Evolutionary conservation across 352 stramenopile genomes (phyloP).

Genomic region (Globisporangium irregulare): DNA sequence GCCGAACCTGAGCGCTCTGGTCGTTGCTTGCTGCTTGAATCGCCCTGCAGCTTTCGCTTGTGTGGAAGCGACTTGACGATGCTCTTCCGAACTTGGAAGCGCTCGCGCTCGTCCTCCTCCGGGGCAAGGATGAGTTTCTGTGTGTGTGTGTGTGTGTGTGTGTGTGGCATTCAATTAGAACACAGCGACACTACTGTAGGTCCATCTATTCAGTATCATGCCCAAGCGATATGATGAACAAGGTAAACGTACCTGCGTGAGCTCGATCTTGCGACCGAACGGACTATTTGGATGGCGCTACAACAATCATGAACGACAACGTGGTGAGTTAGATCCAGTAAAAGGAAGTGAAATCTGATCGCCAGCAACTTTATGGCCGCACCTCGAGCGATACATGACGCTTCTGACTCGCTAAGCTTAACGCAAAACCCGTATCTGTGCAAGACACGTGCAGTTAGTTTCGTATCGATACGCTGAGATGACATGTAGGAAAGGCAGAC

Average conservation of each 20-base stretch:
- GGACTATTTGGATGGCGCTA: slow-evolving; percentile 39
- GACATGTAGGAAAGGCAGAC: not conserved
- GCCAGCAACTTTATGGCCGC: not conserved
- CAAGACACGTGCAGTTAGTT: not conserved
- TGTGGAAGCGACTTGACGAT: not conserved
- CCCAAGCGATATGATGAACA: not conserved
- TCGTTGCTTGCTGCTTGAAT: not conserved
- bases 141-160: not conserved
- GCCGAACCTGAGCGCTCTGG: not conserved
- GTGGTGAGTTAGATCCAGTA: not conserved
- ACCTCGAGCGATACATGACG: slow-evolving; percentile 1
- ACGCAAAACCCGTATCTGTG: not conserved
- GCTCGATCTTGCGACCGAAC: slow-evolving; percentile 38
- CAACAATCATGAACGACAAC: not conserved
- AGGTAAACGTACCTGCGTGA: slow-evolving; percentile 24
- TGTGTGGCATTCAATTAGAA: not conserved
- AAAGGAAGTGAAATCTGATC: not conserved
- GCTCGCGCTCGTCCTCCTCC: not conserved
- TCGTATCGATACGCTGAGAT: not conserved
- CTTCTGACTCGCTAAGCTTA: not conserved
- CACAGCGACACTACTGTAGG: not conserved
- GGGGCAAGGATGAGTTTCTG: slow-evolving; percentile 13
- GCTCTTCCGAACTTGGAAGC: slow-evolving; percentile 17
- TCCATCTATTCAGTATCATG: too few species aligned
- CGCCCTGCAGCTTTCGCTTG: not conserved